Evolutionary conservation across 2,329 filamentous ascomycete species (phyloP).

Genomic region (Colletotrichum lupini): DNA sequence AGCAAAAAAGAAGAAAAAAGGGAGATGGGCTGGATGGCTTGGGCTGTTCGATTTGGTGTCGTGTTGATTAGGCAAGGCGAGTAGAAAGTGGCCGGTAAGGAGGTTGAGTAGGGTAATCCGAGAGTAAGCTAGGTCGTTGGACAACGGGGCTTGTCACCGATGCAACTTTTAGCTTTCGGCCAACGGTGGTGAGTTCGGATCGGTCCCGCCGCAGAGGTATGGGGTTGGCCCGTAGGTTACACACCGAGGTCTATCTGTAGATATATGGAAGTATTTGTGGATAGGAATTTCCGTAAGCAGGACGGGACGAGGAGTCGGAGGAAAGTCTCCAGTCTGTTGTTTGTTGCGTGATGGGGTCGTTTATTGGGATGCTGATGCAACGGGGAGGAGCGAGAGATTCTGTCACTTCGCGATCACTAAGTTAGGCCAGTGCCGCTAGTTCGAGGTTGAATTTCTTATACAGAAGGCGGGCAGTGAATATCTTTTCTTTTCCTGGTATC

Average conservation of each 20-base stretch:
- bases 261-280: neutral
- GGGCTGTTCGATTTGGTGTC: neutral
- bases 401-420: neutral
- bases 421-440: neutral
- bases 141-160: conserved; percentile 3
- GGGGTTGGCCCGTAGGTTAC: neutral
- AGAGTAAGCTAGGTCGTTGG: neutral
- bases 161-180: conserved; percentile 14
- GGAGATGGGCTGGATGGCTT: neutral
- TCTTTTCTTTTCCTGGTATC: neutral
- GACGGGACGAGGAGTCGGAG: neutral
- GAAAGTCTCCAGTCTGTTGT: neutral
- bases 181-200: conserved; percentile 31
- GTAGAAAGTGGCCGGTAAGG: neutral
- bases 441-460: neutral
- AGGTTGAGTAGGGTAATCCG: neutral
- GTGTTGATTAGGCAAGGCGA: neutral
- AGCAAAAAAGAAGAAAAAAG: conserved; percentile 11
- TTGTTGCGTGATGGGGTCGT: neutral
- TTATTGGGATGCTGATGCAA: neutral
- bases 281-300: neutral
- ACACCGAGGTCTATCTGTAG: neutral
- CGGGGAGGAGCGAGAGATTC: neutral
- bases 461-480: neutral
- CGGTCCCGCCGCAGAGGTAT: conserved; percentile 11